Evolutionary conservation across 768 basidiomycete genomes (phyloP).

Genomic region (Lactifluus pinguis): DNA sequence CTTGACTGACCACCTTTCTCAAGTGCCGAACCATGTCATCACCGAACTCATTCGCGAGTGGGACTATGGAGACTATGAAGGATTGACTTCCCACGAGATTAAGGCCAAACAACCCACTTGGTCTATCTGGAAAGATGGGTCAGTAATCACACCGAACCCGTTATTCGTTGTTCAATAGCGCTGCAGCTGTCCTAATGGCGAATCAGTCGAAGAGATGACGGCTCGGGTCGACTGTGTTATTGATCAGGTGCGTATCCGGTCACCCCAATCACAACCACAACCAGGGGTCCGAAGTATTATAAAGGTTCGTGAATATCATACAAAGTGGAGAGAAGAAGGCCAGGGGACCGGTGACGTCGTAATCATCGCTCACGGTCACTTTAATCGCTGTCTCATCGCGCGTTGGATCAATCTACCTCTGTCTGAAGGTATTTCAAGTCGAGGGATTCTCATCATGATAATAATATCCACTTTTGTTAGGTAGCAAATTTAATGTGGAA

Average conservation of each 20-base stretch:
- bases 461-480: background rate
- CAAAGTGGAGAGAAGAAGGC: slow-evolving; percentile 58
- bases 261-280: background rate
- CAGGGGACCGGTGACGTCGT: slow-evolving; percentile 67
- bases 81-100: slow-evolving; percentile 73
- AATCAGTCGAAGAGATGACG: slow-evolving; percentile 73
- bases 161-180: background rate
- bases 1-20: slow-evolving; percentile 46
- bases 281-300: background rate
- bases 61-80: slow-evolving; percentile 91
- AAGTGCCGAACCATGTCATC: slow-evolving; percentile 42
- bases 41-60: slow-evolving; percentile 73
- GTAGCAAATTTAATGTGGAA: slow-evolving; percentile 16
- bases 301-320: slow-evolving; percentile 67
- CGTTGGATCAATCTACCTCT: slow-evolving; percentile 75
- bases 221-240: slow-evolving; percentile 71
- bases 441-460: slow-evolving; percentile 4
- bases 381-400: slow-evolving; percentile 66
- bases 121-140: slow-evolving; percentile 86
- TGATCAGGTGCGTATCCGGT: slow-evolving; percentile 39
- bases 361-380: slow-evolving; percentile 86
- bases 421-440: slow-evolving; percentile 34
- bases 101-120: slow-evolving; percentile 49
- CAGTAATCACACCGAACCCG: slow-evolving; percentile 17
- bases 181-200: slow-evolving; percentile 76